phyloP scores from a whole-genome alignment of 2,329 filamentous ascomycete genomes.

The Hypoxylon sp. region DNA sequence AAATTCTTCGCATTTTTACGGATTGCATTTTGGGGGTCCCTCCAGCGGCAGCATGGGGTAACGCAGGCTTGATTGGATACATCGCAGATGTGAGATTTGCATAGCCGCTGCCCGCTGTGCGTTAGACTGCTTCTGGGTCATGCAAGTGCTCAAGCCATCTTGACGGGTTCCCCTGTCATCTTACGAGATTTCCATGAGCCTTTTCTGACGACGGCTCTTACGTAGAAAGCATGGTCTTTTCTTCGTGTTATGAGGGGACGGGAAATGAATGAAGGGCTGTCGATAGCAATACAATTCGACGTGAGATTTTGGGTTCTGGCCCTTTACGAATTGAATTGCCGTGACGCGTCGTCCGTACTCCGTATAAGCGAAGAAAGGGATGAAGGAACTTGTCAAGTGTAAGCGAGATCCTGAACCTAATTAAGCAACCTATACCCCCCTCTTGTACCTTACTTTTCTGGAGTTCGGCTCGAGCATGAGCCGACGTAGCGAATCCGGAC shows the following conservation, averaged over 20 bases:
- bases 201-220: conserved; percentile 47
- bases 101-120: conserved; percentile 58
- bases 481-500: conserved; percentile 30
- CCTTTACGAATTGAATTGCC: conserved; percentile 28
- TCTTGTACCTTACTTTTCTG: conserved; percentile 32
- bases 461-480: conserved; percentile 32
- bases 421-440: conserved; percentile 36
- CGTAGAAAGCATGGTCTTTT: conserved; percentile 42
- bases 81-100: conserved; percentile 53
- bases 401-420: conserved; percentile 44
- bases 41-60: conserved; percentile 50
- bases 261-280: conserved; percentile 19
- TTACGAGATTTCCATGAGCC: conserved; percentile 43
- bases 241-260: conserved; percentile 20
- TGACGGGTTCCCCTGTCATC: conserved; percentile 49
- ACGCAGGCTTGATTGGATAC: conserved; percentile 50
- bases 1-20: conserved; percentile 43
- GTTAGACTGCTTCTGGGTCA: conserved; percentile 55
- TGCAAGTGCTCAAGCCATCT: conserved; percentile 55
- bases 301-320: conserved; percentile 29
- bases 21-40: conserved; percentile 43
- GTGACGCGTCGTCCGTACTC: conserved; percentile 36
- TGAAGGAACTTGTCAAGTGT: conserved; percentile 34
- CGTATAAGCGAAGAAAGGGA: conserved; percentile 34
- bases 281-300: conserved; percentile 20